Evolutionary conservation across 306 rosid species (phyloP).

Genomic region (Mucuna pruriens): DNA sequence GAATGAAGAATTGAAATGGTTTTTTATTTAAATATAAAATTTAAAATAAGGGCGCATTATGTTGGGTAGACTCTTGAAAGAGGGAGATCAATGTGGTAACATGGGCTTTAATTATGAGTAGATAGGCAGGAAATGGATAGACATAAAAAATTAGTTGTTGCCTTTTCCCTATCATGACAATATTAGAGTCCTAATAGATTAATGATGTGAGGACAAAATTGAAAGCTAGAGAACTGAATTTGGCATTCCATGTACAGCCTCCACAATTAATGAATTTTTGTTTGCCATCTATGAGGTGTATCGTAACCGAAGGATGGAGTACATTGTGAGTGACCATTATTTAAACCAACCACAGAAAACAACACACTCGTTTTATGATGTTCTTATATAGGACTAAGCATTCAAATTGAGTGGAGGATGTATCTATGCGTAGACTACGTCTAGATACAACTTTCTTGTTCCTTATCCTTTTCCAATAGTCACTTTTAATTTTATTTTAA

Average conservation of each 20-base stretch:
- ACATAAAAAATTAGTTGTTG: conserved; percentile 3
- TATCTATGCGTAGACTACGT: not conserved
- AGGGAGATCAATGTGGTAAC: not conserved
- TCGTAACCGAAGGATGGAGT: not conserved
- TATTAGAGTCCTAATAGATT: not conserved
- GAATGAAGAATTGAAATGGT: not conserved
- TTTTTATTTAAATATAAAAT: not conserved
- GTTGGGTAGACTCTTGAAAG: not conserved
- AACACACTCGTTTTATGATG: too few relatives aligned
- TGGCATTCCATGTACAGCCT: not conserved
- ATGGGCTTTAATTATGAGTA: conserved; percentile 22
- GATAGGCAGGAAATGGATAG: not conserved
- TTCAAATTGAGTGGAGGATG: not conserved
- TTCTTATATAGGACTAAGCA: not conserved
- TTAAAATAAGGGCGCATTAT: not conserved
- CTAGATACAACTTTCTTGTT: not conserved
- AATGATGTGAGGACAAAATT: conserved; percentile 15
- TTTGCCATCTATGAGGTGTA: conserved; percentile 9
- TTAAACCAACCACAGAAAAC: too few relatives aligned
- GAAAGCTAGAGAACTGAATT: not conserved
- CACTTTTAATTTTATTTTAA: not conserved
- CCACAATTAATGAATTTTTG: not conserved
- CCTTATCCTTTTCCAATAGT: not conserved
- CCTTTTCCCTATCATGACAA: not conserved
- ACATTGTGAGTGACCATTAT: too few relatives aligned